phyloP scores from a whole-genome alignment of 169 alveolate species.

The Cryptosporidium ryanae region DNA sequence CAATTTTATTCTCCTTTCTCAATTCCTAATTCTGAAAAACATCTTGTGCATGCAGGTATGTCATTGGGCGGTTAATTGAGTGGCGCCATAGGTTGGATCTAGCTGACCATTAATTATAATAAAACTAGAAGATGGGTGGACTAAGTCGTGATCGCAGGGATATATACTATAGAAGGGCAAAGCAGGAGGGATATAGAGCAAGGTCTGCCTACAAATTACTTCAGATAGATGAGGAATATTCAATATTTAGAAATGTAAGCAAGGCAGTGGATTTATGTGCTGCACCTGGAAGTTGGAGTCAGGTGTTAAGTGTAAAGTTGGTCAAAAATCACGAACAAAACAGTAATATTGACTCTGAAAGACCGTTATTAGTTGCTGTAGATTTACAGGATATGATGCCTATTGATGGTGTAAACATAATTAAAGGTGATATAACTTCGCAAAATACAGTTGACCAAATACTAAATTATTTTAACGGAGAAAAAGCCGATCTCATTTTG shows the following conservation, averaged over 20 bases:
- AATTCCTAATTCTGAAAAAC: too few species aligned
- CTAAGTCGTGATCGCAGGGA: constrained; percentile 94
- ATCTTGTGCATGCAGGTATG: too few species aligned
- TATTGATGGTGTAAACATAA: constrained; percentile 91
- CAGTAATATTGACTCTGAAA: constrained; percentile 64
- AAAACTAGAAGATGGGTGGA: constrained; percentile 84
- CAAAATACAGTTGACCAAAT: constrained; percentile 88
- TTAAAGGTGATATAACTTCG: constrained; percentile 97
- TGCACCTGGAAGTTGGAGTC: constrained; percentile 99
- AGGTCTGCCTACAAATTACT: constrained; percentile 96
- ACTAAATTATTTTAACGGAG: constrained; percentile 80
- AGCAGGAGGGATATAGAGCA: constrained; percentile 97
- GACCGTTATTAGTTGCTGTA: constrained; percentile 92
- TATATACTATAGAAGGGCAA: constrained; percentile 96
- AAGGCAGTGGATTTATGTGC: constrained; percentile 97
- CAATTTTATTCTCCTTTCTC: too few species aligned
- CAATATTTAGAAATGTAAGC: constrained; percentile 82
- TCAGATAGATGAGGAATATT: constrained; percentile 93
- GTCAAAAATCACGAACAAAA: constrained; percentile 13
- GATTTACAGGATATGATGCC: constrained; percentile 98
- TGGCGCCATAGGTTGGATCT: too few species aligned
- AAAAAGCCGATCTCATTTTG: constrained; percentile 92
- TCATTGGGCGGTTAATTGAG: too few species aligned
- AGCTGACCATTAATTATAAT: too few species aligned
- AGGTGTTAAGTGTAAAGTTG: constrained; percentile 83